Evolutionary conservation across 805 yeast species (phyloP), one percentile per base, ranked within the genome.

Genomic region (Ogataea nitratoaversa): DNA sequence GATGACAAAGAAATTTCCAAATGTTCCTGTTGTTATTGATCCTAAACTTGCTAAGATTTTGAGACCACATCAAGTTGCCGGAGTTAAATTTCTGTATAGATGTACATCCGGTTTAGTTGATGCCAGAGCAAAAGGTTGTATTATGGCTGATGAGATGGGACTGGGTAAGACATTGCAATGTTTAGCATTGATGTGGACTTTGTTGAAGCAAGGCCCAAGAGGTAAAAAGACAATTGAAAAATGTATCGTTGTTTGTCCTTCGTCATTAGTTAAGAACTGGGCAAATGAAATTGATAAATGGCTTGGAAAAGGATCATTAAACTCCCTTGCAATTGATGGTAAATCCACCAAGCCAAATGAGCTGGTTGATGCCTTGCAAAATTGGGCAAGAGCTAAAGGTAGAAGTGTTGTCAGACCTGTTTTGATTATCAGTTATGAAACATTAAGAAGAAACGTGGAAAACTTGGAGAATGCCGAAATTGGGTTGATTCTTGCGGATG

Each of bases 101-200:
- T 91, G 99, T 62, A 88, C 95, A 0, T 75, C 96, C 1, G 99
- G 99, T 0, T 63, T 90, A 25, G 75, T 82, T 20, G 88, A 84
- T 57, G 75, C 87, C 7, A 71, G 83, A 25, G 97, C 97, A 0
- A 79, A 84, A 54, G 99, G 99, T 3, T 91, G 97, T 57, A 91
- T 91, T 37, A 91, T 91, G 98, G 97, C 97, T 0, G 97, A 89
- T 65, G 97, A 86, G 61, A 89, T 89, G 97, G 97, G 96, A 4
- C 68, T 88, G 30, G 96, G 96, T 19, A 88, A 88, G 57, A 88
- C 96, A 0, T 68, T 88, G 19, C 96, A 88, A 59, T 91, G 98
- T 60, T 73, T 91, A 25, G 72, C 96, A 0, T 68, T 91, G 24
- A 73, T 90, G 85, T 91, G 98, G 98, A 91, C 97, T 0, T 60